Evolutionary conservation across 805 yeast genomes (phyloP), one percentile per base, ranked within the genome.

Genomic region (Kuraishia hungarica): DNA sequence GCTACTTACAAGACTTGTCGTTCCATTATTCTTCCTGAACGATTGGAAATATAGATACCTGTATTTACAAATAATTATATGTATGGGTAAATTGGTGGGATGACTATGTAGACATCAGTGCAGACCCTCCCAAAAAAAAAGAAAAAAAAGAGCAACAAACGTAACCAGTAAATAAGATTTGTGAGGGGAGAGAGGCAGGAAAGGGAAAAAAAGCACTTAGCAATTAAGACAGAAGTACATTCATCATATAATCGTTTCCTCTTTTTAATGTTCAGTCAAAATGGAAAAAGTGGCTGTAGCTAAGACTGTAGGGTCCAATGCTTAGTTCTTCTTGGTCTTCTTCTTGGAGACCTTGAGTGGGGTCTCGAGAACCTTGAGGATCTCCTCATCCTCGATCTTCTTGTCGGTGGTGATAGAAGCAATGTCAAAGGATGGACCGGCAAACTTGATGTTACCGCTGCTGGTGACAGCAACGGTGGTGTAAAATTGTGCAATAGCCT

Each of bases 401-500:
- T 83, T 81, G 28, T 82, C 86, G 54, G 86, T 72, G 65, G 79
- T 74, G 70, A 84, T 75, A 56, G 74, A 68, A 48, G 64, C 70
- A 7, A 70, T 67, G 57, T 80, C 75, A 59, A 85, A 80, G 55
- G 75, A 68, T 20, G 89, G 81, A 20, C 77, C 66, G 52, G 91
- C 80, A 63, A 82, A 76, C 72, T 80, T 83, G 61, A 84, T 81
- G 62, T 83, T 73, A 53, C 93, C 93, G 62, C 81, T 81, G 72
- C 83, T 83, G 67, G 91, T 86, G 63, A 87, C 69, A 39, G 87
- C 91, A 64, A 87, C 80, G 51, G 93, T 87, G 61, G 89, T 81
- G 74, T 83, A 86, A 68, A 74, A 83, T 73, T 87, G 90, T 35
- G 87, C 89, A 61, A 87, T 79, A 56, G 65, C 72, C 68, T 82